phyloP scores from a whole-genome alignment of 1,284 basidiomycete species.

The Ceratobasidium sp. region DNA sequence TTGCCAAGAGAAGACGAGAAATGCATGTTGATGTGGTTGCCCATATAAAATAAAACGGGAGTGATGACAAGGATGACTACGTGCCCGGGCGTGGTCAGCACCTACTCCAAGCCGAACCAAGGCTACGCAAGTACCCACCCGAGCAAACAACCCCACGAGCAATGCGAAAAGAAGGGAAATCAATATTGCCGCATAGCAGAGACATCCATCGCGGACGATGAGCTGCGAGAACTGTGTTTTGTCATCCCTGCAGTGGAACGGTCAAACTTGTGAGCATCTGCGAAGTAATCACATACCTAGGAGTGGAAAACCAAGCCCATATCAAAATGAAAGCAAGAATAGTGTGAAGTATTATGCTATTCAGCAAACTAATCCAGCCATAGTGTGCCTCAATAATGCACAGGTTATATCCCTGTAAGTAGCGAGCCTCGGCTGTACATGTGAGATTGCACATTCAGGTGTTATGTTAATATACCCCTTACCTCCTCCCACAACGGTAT shows the following conservation, averaged over 20 bases:
- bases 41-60: slow-evolving; percentile 7
- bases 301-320: slow-evolving; percentile 4
- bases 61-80: neutral
- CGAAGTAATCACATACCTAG: neutral
- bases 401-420: neutral
- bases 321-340: neutral
- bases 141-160: neutral
- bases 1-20: neutral
- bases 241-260: neutral
- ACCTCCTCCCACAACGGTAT: too few species aligned
- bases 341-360: neutral
- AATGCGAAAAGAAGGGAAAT: neutral
- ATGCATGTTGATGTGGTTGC: neutral
- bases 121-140: too few species aligned
- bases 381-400: neutral
- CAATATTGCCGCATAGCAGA: neutral
- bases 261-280: neutral
- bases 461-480: too few species aligned
- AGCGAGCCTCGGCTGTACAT: neutral
- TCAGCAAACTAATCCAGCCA: neutral
- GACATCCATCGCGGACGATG: slow-evolving; percentile 3
- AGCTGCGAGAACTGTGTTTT: slow-evolving; percentile 3
- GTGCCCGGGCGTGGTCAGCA: neutral
- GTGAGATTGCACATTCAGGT: too few species aligned
- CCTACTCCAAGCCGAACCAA: too few species aligned